phyloP scores from a whole-genome alignment of 2,329 filamentous ascomycete genomes.

The Colletotrichum sp. region DNA sequence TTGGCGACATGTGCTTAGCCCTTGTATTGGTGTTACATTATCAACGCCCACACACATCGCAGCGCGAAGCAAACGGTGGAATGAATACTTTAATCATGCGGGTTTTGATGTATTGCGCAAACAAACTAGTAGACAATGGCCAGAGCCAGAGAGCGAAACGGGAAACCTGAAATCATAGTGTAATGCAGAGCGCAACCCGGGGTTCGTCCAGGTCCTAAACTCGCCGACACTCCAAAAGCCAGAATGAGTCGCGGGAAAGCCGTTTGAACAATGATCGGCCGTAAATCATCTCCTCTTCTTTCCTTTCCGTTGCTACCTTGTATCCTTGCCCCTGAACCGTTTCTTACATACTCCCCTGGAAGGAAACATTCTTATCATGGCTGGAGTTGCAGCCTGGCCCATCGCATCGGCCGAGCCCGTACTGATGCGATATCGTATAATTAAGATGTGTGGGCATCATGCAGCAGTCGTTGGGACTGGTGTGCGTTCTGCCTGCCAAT shows the following conservation, averaged over 20 bases:
- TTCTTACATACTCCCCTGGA: neutral
- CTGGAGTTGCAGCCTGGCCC: constrained; percentile 12
- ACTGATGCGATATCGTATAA: neutral
- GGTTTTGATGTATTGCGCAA: constrained; percentile 13
- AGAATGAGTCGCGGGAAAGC: constrained; percentile 13
- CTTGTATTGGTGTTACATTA: neutral
- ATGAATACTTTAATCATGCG: neutral
- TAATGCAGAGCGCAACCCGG: constrained; percentile 11
- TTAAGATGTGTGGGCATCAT: neutral
- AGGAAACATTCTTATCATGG: neutral
- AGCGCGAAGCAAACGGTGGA: neutral
- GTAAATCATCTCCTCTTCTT: neutral
- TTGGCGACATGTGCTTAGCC: constrained; percentile 11
- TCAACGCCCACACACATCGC: neutral
- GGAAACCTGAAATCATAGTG: constrained; percentile 21
- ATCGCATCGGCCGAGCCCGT: constrained; percentile 10
- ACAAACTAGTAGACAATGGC: constrained; percentile 13
- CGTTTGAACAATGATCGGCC: constrained; percentile 14
- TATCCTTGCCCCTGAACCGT: neutral
- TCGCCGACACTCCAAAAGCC: constrained; percentile 21
- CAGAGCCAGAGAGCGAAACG: constrained; percentile 2
- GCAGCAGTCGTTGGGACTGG: neutral
- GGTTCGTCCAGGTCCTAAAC: constrained; percentile 8
- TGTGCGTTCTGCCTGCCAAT: neutral
- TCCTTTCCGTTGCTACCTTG: constrained; percentile 8